phyloP scores from a whole-genome alignment of 2,329 filamentous ascomycete genomes.

The Alternaria viburni region DNA sequence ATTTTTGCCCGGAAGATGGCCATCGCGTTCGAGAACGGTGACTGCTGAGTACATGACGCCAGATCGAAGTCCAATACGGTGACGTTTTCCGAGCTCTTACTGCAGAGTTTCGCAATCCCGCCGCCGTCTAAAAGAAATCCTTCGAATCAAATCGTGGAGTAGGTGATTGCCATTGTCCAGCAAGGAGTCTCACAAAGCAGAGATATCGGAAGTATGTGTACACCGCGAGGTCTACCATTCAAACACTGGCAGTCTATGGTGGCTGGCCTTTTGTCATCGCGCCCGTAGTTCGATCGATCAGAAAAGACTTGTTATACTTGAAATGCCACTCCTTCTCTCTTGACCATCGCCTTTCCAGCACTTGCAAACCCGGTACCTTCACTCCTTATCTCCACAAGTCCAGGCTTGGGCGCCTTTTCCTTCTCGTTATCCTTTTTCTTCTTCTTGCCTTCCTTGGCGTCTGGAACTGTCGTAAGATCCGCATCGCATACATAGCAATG shows the following conservation, averaged over 20 bases:
- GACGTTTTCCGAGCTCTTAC: background rate
- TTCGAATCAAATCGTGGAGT: background rate
- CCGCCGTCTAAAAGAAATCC: background rate
- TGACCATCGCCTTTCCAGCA: conserved; percentile 81
- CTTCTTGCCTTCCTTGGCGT: conserved; percentile 39
- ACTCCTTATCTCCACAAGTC: conserved; percentile 78
- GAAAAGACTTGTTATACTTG: conserved; percentile 53
- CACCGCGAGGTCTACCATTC: background rate
- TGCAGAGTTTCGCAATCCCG: background rate
- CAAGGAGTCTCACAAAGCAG: background rate
- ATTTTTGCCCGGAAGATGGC: background rate
- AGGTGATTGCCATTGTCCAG: background rate
- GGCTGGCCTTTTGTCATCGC: background rate
- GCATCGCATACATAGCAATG: conserved; percentile 88
- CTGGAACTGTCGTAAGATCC: conserved; percentile 63
- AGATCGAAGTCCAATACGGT: background rate
- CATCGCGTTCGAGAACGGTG: background rate
- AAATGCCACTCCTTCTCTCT: conserved; percentile 79
- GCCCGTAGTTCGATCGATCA: background rate
- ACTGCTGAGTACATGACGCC: background rate
- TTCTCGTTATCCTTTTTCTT: conserved; percentile 60
- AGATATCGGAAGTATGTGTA: background rate
- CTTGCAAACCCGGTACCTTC: conserved; percentile 94
- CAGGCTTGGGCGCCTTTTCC: conserved; percentile 68
- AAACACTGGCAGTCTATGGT: background rate